phyloP scores from a whole-genome alignment of 257 asterid species.

The Solanum chiquidenum region DNA sequence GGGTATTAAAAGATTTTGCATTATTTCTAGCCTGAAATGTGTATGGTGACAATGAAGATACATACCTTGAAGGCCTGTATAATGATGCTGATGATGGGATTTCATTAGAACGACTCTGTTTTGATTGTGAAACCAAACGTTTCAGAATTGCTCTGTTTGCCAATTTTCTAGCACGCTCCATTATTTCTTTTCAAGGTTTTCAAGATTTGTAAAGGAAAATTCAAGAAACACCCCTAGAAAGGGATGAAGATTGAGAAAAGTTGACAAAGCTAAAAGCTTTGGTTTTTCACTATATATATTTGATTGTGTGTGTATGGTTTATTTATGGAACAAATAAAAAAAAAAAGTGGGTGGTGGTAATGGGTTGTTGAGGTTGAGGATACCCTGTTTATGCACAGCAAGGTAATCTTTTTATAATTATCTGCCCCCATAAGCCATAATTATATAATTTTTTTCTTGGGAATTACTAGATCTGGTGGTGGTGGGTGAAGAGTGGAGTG shows the following conservation, averaged over 20 bases:
- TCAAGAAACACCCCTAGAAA: conserved; percentile 1
- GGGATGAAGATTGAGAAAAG: conserved; percentile 5
- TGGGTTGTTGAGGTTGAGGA: conserved; percentile 38
- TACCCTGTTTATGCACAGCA: not conserved
- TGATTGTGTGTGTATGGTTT: not conserved
- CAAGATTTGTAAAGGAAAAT: not conserved
- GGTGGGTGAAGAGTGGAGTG: conserved; percentile 20
- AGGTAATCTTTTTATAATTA: not conserved
- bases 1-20: not conserved
- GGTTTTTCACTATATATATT: not conserved
- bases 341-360: conserved; percentile 39
- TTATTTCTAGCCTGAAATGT: conserved; percentile 17
- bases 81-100: conserved; percentile 21
- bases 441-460: not conserved
- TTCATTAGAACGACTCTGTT: conserved; percentile 18
- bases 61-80: conserved; percentile 48
- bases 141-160: conserved; percentile 55
- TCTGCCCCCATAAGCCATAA: not conserved
- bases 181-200: conserved; percentile 2
- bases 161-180: conserved; percentile 77
- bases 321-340: conserved; percentile 4
- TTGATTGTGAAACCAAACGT: conserved; percentile 51
- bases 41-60: conserved; percentile 57
- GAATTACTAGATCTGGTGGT: conserved; percentile 39
- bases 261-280: conserved; percentile 9